Evolutionary conservation across 305 asterid species (phyloP).

Genomic region (Solanum aculeatissimum): DNA sequence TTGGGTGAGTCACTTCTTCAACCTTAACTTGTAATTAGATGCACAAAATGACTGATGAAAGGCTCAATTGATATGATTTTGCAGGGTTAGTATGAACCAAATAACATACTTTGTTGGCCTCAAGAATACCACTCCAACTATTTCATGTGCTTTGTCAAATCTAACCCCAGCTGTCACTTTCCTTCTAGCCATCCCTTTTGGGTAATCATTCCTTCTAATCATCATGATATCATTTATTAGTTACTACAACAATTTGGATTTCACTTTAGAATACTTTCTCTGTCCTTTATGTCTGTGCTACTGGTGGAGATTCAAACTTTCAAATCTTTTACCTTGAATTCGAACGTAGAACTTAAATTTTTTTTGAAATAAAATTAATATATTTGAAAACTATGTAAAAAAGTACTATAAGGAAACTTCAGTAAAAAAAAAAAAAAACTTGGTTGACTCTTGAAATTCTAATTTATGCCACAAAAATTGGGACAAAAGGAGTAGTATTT

Average conservation of each 20-base stretch:
- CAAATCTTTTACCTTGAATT: background rate
- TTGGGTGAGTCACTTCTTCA: conserved; percentile 44
- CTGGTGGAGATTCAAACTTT: background rate
- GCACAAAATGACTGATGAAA: background rate
- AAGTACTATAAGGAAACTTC: too few species aligned
- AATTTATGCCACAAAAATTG: too few species aligned
- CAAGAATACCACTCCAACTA: conserved; percentile 79
- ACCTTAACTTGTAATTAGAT: background rate
- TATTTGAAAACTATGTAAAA: too few species aligned
- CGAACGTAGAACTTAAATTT: too few species aligned
- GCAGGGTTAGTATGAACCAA: conserved; percentile 79
- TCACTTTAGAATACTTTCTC: background rate
- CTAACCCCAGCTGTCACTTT: conserved; percentile 74
- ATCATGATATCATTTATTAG: background rate
- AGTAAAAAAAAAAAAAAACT: too few species aligned
- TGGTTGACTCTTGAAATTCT: too few species aligned
- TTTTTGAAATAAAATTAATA: too few species aligned
- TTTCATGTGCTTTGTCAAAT: conserved; percentile 75
- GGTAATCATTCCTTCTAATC: conserved; percentile 25
- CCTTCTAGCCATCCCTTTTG: conserved; percentile 56
- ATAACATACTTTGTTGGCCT: conserved; percentile 77
- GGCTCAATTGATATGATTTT: background rate
- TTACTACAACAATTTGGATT: too few species aligned
- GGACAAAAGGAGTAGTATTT: too few species aligned
- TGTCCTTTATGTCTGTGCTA: too few species aligned